Conservation (phyloP, 2,329 filamentous ascomycete genomes). For the Colletotrichum sp. region DNA sequence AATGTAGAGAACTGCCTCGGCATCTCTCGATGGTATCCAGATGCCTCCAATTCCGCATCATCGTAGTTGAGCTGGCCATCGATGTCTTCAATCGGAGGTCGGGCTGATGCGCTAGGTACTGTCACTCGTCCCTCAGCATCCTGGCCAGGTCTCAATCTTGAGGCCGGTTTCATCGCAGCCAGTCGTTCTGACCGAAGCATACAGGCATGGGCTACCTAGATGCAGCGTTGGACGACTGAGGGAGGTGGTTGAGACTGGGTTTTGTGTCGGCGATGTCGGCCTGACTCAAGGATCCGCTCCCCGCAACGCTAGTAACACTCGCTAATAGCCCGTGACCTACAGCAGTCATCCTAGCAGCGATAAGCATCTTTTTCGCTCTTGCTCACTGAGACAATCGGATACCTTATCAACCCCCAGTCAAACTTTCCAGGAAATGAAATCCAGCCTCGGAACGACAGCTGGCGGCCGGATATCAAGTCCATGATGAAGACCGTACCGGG, state of each 20-base stretch:
- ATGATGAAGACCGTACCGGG: neutral
- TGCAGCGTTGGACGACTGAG: neutral
- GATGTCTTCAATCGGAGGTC: neutral
- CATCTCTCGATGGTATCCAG: conserved; percentile 34
- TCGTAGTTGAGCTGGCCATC: conserved; percentile 16
- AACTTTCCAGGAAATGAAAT: neutral
- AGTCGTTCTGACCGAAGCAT: neutral
- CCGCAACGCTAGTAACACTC: neutral
- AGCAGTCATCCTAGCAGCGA: neutral
- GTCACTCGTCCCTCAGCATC: neutral
- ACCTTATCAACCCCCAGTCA: neutral
- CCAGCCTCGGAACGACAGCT: neutral
- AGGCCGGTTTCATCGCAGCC: neutral
- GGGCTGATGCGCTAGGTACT: neutral
- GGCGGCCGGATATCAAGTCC: neutral
- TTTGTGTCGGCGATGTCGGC: neutral
- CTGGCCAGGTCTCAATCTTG: neutral
- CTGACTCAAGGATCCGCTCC: neutral
- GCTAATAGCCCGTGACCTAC: neutral
- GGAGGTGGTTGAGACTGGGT: neutral
- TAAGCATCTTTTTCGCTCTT: neutral
- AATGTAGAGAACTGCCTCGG: conserved; percentile 33
- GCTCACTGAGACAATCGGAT: neutral
- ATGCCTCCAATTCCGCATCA: conserved; percentile 33
- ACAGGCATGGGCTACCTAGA: neutral